Evolutionary conservation across 2,329 filamentous ascomycete genomes (phyloP).

Genomic region (Elsinoe ampelina): DNA sequence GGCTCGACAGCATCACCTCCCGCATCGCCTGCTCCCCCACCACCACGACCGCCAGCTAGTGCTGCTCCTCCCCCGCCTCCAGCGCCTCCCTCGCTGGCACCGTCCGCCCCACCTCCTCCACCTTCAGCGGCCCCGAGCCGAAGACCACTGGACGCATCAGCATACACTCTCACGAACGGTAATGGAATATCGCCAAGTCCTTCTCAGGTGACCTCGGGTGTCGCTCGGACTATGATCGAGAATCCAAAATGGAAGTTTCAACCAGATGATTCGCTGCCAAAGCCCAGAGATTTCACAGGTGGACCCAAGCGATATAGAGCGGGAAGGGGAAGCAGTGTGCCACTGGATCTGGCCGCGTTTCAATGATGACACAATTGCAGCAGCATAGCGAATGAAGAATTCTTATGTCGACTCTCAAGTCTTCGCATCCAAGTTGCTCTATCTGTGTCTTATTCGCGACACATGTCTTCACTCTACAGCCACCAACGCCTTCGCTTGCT

Average conservation of each 20-base stretch:
- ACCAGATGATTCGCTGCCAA: conserved; percentile 69
- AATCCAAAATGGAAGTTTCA: conserved; percentile 84
- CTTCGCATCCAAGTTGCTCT: too few species aligned
- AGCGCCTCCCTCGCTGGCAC: conserved; percentile 26
- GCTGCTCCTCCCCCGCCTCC: conserved; percentile 25
- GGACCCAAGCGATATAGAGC: conserved; percentile 73
- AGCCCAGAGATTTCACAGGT: conserved; percentile 72
- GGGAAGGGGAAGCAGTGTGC: conserved; percentile 87
- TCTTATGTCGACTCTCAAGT: background rate
- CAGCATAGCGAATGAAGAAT: conserved; percentile 1
- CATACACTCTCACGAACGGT: conserved; percentile 34
- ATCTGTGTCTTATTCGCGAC: too few species aligned
- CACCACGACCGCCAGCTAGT: conserved; percentile 36
- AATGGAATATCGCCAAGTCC: conserved; percentile 17
- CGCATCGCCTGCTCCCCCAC: conserved; percentile 19
- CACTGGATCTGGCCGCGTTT: conserved; percentile 65
- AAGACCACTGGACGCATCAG: conserved; percentile 21
- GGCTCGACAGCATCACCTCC: conserved; percentile 27
- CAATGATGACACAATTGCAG: conserved; percentile 25
- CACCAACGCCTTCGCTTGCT: background rate
- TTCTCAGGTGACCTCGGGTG: conserved; percentile 9
- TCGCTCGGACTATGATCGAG: conserved; percentile 47
- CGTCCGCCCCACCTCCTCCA: conserved; percentile 14
- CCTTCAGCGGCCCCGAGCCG: conserved; percentile 21
- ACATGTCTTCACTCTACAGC: too few species aligned